phyloP scores from a whole-genome alignment of 768 basidiomycete genomes.

The Saitozyma sp. region DNA sequence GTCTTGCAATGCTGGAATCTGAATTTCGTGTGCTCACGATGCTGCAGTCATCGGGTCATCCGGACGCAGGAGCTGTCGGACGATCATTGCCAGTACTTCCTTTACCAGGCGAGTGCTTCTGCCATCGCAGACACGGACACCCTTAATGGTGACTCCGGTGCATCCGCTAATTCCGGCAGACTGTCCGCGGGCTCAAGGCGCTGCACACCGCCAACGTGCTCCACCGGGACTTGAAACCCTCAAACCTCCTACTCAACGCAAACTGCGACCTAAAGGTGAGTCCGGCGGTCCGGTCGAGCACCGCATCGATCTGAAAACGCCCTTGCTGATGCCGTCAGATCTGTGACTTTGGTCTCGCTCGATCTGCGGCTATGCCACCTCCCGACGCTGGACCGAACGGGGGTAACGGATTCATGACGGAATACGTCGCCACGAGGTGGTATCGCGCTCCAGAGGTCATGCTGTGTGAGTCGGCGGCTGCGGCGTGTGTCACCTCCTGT shows the following conservation, averaged over 20 bases:
- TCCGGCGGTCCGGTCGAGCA: neutral
- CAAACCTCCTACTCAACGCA: constrained; percentile 54
- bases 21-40: constrained; percentile 9
- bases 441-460: constrained; percentile 99
- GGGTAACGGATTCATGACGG: constrained; percentile 51
- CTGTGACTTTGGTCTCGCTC: constrained; percentile 89
- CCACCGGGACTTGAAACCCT: constrained; percentile 57
- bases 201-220: constrained; percentile 88
- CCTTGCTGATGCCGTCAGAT: constrained; percentile 34
- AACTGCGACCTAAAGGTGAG: constrained; percentile 56
- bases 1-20: neutral
- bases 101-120: constrained; percentile 65
- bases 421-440: constrained; percentile 93
- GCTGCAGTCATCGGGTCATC: constrained; percentile 75
- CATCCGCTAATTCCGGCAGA: constrained; percentile 55
- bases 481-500: neutral
- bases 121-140: neutral
- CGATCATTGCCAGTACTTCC: constrained; percentile 95
- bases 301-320: neutral
- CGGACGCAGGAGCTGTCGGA: constrained; percentile 90
- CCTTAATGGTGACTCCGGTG: neutral
- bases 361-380: constrained; percentile 52
- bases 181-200: constrained; percentile 88
- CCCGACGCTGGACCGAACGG: constrained; percentile 13
- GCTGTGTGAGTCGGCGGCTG: constrained; percentile 61